A percentile compares a stretch with the other conserved stretches of the same genome.
These are phyloP conservation scores for Pouteria campechiana DNA, from an alignment of 179 eudicot species.

Conservation along the genomic window DNA sequence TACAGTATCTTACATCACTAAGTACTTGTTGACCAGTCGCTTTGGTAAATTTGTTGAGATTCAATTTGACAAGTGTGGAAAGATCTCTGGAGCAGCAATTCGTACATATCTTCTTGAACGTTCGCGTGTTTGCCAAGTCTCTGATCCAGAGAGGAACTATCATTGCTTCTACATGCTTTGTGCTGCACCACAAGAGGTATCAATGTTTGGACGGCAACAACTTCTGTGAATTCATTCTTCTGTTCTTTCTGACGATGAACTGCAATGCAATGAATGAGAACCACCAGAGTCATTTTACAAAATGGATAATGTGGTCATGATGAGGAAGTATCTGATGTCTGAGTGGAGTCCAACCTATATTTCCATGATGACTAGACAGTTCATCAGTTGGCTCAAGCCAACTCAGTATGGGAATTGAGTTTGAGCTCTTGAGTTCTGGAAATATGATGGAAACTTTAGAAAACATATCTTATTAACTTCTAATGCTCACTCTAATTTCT, in stretches of 20 bases:
- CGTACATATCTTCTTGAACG: conserved; percentile 55
- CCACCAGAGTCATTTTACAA: too few species aligned
- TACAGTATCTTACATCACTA: conserved; percentile 17
- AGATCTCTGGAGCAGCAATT: conserved; percentile 60
- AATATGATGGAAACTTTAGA: too few species aligned
- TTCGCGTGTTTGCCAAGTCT: conserved; percentile 57
- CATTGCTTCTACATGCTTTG: conserved; percentile 63
- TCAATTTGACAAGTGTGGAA: conserved; percentile 49
- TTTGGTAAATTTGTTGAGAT: conserved; percentile 69
- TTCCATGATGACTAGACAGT: background rate
- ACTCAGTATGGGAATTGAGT: too few species aligned
- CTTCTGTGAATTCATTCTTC: background rate
- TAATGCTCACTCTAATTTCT: background rate
- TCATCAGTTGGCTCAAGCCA: too few species aligned
- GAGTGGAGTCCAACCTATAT: background rate
- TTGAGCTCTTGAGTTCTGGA: too few species aligned
- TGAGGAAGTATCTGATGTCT: background rate
- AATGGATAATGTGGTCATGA: background rate
- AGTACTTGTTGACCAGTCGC: conserved; percentile 43
- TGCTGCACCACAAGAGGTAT: conserved; percentile 60
- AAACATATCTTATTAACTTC: too few species aligned
- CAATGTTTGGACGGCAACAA: too few species aligned
- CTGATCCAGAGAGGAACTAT: conserved; percentile 60
- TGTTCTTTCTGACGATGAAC: background rate
- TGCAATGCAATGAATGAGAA: too few species aligned